Evolutionary conservation across 2,329 filamentous ascomycete genomes (phyloP).

Genomic region (Colletotrichum godetiae): DNA sequence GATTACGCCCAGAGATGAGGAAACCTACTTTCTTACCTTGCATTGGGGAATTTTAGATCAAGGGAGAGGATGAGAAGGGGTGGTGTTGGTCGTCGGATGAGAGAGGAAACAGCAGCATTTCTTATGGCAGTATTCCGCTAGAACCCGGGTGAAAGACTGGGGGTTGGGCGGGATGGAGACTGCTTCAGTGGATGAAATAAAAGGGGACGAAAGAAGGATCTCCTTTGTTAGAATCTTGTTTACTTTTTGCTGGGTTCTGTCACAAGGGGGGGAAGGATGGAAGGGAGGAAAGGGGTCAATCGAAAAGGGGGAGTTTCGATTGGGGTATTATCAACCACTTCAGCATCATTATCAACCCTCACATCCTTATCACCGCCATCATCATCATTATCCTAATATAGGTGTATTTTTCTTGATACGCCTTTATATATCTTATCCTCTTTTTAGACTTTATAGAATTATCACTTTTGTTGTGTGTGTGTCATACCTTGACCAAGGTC

Average conservation of each 20-base stretch:
- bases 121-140: slow-evolving; percentile 1
- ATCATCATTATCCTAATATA: background rate
- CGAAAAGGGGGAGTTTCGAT: background rate
- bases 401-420: background rate
- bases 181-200: slow-evolving; percentile 20
- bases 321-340: too few species aligned
- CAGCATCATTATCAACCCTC: background rate
- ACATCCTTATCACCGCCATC: background rate
- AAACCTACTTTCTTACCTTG: background rate
- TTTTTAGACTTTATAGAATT: background rate
- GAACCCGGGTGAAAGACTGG: slow-evolving; percentile 32
- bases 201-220: slow-evolving; percentile 13
- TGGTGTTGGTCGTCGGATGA: background rate
- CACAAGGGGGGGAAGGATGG: background rate
- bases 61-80: background rate
- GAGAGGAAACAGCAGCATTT: background rate
- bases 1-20: slow-evolving; percentile 7
- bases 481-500: background rate
- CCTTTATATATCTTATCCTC: background rate
- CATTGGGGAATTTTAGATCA: background rate
- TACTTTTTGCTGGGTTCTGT: background rate
- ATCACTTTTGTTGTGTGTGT: background rate
- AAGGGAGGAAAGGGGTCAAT: too few species aligned
- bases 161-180: slow-evolving; percentile 10
- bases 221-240: slow-evolving; percentile 20